A percentile compares a stretch with the other conserved stretches of the same genome.
Evolutionary conservation across 108 stramenopile species (phyloP).

Genomic region (Cyclostephanos invisitatus): DNA sequence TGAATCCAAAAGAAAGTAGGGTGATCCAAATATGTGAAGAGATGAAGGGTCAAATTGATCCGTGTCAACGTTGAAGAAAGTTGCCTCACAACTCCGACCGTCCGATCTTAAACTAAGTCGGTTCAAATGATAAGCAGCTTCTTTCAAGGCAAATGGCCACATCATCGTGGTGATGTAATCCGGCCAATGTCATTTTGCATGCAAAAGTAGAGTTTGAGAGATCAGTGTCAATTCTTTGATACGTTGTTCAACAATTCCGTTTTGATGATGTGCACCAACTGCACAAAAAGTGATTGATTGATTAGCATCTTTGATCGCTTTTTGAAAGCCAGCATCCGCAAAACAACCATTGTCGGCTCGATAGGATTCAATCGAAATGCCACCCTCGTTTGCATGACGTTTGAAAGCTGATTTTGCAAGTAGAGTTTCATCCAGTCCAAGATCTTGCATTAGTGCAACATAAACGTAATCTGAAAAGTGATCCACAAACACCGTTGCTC

Average conservation of each 20-base stretch:
- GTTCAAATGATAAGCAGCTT: conserved; percentile 42
- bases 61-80: neutral
- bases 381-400: neutral
- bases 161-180: conserved; percentile 24
- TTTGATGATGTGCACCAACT: conserved; percentile 50
- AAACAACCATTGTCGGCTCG: conserved; percentile 47
- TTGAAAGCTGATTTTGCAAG: conserved; percentile 30
- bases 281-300: conserved; percentile 20
- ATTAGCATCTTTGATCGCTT: neutral
- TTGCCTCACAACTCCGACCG: neutral
- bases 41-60: neutral
- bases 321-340: conserved; percentile 18
- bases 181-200: conserved; percentile 22
- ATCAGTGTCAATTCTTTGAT: conserved; percentile 13
- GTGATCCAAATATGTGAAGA: conserved; percentile 16
- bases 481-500: conserved; percentile 56
- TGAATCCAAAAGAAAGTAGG: no score
- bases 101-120: conserved; percentile 20
- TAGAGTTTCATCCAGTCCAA: conserved; percentile 12
- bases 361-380: conserved; percentile 37
- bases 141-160: conserved; percentile 47
- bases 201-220: conserved; percentile 16
- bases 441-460: conserved; percentile 21
- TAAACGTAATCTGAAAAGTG: conserved; percentile 25
- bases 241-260: conserved; percentile 21